These are phyloP conservation scores for Colletotrichum neosansevieriae DNA, from an alignment of 2,329 filamentous ascomycete species.

Conservation along the genomic window DNA sequence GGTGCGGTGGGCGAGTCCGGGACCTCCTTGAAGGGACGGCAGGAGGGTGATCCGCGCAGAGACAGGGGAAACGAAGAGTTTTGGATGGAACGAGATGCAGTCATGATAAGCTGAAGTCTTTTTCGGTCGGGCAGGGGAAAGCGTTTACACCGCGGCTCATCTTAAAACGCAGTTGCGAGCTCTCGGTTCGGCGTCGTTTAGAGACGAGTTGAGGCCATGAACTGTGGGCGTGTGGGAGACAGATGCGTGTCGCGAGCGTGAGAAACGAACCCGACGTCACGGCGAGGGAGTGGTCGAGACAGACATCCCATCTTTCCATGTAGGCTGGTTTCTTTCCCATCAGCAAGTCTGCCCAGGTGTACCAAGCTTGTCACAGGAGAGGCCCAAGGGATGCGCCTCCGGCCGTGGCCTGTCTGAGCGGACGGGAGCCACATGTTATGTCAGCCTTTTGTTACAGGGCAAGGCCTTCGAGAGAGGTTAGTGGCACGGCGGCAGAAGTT, in stretches of 20 bases:
- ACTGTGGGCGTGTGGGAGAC: background rate
- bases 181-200: background rate
- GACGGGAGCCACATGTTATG: constrained; percentile 2
- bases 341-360: constrained; percentile 18
- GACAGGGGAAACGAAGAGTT: background rate
- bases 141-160: background rate
- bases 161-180: background rate
- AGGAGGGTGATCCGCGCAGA: constrained; percentile 17
- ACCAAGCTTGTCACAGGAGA: constrained; percentile 36
- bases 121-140: constrained; percentile 6
- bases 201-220: constrained; percentile 1
- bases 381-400: constrained; percentile 15
- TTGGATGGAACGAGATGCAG: background rate
- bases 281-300: background rate
- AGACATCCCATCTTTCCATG: constrained; percentile 18
- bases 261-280: constrained; percentile 1
- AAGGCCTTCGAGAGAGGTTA: background rate
- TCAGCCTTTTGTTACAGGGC: background rate
- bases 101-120: background rate
- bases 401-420: constrained; percentile 17
- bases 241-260: constrained; percentile 7
- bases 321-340: constrained; percentile 4
- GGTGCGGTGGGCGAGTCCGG: background rate
- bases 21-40: constrained; percentile 3
- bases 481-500: background rate